These are phyloP conservation scores for Pyrenochaeta sp. DNA, from an alignment of 2,329 filamentous ascomycete species.

Conservation along the genomic window DNA sequence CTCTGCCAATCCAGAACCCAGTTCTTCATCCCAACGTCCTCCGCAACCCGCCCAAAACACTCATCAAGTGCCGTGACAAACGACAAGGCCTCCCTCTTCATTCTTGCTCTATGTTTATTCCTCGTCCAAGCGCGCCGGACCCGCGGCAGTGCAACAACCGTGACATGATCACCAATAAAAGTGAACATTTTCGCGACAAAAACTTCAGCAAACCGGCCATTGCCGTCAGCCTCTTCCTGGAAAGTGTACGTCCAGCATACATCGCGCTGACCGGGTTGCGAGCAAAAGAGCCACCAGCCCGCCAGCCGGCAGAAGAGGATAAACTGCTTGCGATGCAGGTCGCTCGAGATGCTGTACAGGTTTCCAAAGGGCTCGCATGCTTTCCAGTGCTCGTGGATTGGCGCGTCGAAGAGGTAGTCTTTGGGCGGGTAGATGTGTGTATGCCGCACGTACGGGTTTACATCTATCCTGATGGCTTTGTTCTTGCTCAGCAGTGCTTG, in stretches of 20 bases:
- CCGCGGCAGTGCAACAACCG: conserved; percentile 8
- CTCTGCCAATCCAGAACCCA: too few relatives aligned
- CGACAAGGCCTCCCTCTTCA: conserved; percentile 7
- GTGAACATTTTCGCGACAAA: background rate
- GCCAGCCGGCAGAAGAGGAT: conserved; percentile 25
- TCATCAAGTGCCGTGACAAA: conserved; percentile 14
- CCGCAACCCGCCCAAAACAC: background rate
- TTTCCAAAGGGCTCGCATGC: conserved; percentile 34
- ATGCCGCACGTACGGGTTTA: conserved; percentile 8
- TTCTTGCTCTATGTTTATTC: background rate
- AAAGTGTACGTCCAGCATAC: conserved; percentile 18
- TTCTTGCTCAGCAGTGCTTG: conserved; percentile 26
- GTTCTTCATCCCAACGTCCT: background rate
- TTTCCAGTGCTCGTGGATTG: conserved; percentile 27
- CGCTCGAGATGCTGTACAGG: conserved; percentile 18
- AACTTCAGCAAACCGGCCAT: background rate
- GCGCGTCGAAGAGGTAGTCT: conserved; percentile 23
- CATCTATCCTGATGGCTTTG: conserved; percentile 15
- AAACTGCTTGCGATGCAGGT: conserved; percentile 19
- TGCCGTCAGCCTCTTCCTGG: background rate
- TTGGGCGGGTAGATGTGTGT: conserved; percentile 22
- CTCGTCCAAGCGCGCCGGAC: conserved; percentile 15
- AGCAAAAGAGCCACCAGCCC: conserved; percentile 21
- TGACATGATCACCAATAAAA: conserved; percentile 8
- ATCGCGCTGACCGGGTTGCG: background rate